Evolutionary conservation across 345 rosid species (phyloP), one percentile per base, ranked within the genome.

Genomic region (Gossypium herbaceum): DNA sequence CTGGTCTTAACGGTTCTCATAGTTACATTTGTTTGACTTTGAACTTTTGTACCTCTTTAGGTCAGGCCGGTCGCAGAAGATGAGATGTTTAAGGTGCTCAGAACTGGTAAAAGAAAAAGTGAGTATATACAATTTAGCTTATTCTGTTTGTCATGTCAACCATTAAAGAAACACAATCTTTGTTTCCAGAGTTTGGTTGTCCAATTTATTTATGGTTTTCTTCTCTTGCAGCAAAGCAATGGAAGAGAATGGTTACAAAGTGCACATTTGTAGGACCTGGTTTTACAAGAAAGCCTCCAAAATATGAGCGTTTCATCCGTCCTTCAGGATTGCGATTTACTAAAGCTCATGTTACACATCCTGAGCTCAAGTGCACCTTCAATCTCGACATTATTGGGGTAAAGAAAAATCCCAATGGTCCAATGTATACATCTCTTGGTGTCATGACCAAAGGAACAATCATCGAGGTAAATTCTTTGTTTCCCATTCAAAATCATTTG

Each of bases 41-140:
- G 3, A 73, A 24, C 43, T 68, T 69, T 74, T 34, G 59, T 52
- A 56, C 39, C 34, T 27, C 68, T 86, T 43, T 84, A 95, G 98
- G 98, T 93, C 17, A 90, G 99, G 83, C 99, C 97, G 15, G 96
- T 95, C 13, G 99, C 99, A 17, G 99, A 95, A 82, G 99, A 95
- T 81, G 99, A 94, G 78, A 92, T 94, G 98, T 92, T 94, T 74
- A 91, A 90, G 87, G 98, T 94, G 71, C 62, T 94, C 75, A 84
- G 98, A 72, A 61, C 98, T 34, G 99, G 99, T 20, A 94, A 94
- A 81, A 72, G 98, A 50, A 94, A 86, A 78, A 91, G 98, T 94
- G 83, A 82, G 92, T 89, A 34, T 44, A 7, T 15, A 11, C 16
- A 58, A 5, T 41, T 34, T 56, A 12, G 19, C 52, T 7, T 55